phyloP scores from a whole-genome alignment of 2,329 filamentous ascomycete species.

The Macroventuria anomochaeta region DNA sequence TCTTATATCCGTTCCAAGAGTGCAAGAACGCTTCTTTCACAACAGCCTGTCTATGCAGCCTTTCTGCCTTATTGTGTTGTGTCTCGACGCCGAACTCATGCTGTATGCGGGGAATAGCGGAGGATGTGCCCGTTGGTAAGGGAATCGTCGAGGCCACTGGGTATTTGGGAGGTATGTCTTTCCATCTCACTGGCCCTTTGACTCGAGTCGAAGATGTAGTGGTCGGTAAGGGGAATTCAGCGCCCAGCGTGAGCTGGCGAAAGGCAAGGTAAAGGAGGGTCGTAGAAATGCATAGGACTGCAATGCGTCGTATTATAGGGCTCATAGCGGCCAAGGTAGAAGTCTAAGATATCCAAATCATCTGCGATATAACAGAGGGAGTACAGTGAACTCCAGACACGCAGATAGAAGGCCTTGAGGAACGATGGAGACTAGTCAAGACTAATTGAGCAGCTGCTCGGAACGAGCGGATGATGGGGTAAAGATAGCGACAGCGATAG shows the following conservation, averaged over 20 bases:
- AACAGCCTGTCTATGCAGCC: constrained; percentile 39
- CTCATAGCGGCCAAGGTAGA: constrained; percentile 29
- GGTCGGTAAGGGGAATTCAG: constrained; percentile 29
- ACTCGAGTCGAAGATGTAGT: constrained; percentile 35
- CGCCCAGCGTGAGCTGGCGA: constrained; percentile 34
- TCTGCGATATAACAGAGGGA: background rate
- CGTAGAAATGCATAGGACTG: constrained; percentile 34
- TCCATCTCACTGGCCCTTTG: constrained; percentile 44
- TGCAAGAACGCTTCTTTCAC: constrained; percentile 49
- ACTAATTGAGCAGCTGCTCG: constrained; percentile 1
- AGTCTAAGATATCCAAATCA: constrained; percentile 9
- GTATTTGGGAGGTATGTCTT: constrained; percentile 38
- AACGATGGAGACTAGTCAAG: background rate
- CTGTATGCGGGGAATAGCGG: constrained; percentile 47
- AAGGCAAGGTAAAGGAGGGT: constrained; percentile 40
- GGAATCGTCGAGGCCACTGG: constrained; percentile 41
- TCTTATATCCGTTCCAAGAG: constrained; percentile 59
- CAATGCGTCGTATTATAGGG: constrained; percentile 39
- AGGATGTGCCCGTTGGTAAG: constrained; percentile 41
- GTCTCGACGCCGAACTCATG: constrained; percentile 46
- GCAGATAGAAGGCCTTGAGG: background rate
- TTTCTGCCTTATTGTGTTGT: constrained; percentile 39
- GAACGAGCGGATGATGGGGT: constrained; percentile 3
- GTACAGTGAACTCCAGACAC: background rate
- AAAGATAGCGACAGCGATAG: background rate